Evolutionary conservation across 768 basidiomycete species (phyloP), one percentile per base, ranked within the genome.

Genomic region (Dentipellis sp.): DNA sequence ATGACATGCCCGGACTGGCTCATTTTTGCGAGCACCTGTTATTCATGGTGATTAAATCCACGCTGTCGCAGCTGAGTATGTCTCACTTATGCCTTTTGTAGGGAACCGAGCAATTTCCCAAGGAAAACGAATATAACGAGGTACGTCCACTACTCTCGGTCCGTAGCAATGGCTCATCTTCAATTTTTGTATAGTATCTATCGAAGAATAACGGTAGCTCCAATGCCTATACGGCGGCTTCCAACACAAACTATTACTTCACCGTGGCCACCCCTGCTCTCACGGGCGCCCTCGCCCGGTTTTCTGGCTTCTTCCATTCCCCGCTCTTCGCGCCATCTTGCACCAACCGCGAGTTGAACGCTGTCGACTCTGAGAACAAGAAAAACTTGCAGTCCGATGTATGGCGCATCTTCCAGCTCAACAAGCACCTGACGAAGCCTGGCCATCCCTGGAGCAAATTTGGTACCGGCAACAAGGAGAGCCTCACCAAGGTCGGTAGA

Each of bases 11-110:
- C 10, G 93, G 93, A 10, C 77, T 94, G 46, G 93, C 93, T 50
- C 92, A 95, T 69, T 94, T 94, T 66, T 94, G 94, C 72, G 95
- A 99, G 68, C 95, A 99, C 69, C 67, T 99, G 50, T 71, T 97
- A 59, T 99, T 99, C 71, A 91, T 99, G 85, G 94, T 93, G 63
- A 59, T 42, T 42, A 42, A 12, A 42, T 16, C 16, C 11, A 6
- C 29, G 29, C 21, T 49, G 83, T 68, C 8, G 35, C 6, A 36
- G 36, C 39, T 48, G 36, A 8, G 46, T 39, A 12, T 53, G 54
- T 29, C 22, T 55, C 35, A 61, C 21, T 54, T 21, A 48, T 9
- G 9, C 6, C 22, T 21, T 35, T 1, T 53, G 7, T 54, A 91
- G 89, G 89, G 90, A 17, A 91, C 88, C 10, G 81, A 83, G 61